Base-by-base conservation (phyloP, 2,329 filamentous ascomycete genomes). In the Colletotrichum filicis region DNA sequence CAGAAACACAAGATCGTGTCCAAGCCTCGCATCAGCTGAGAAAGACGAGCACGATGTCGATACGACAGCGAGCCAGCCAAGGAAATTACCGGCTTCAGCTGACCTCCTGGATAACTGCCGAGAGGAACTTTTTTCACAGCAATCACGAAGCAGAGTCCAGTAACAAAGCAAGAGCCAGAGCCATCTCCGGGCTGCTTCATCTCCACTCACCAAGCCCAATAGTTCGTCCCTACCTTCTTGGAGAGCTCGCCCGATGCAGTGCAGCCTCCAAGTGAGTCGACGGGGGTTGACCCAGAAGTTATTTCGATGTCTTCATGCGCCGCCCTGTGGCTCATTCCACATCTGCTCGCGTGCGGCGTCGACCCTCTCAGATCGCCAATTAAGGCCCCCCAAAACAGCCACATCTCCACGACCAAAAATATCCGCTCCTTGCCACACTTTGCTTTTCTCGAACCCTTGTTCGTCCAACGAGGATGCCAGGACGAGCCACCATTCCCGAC, bases 331-430 rank as follows among this genome's bases (percentile, higher is more conserved):
- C 71, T 69, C 59, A 59, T 64, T 72, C 59, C 19, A 46, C 53
- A 16, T 58, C 66, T 65, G 60, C 66, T 61, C 32, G 28, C 30
- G 28, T 73, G 71, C 66, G 66, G 66, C 71, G 66, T 56, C 46
- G 46, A 64, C n/a, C 12, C n/a, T 32, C 42, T 28, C 42, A 24
- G 42, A 69, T 65, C 66, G 32, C 59, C 70, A 60, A 64, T 73
- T 42, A 65, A 19, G 46, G 22, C 42, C 58, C 65, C 65, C 66
- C 52, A 58, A 68, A 63, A 22, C 64, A 72, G 69, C 70, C 70
- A 65, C 70, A 72, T 69, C 70, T 65, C 66, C 60, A 69, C 35
- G 66, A 57, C 71, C 71, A 61, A 71, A 73, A 73, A 71, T 66
- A 61, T 66, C 71, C 66, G 60, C 59, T 58, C 70, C 66, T 64